Percentiles rank a stretch among this genome's conserved stretches.
Evolutionary conservation across 2,329 filamentous ascomycete genomes (phyloP).

Genomic region (Dactylellina cionopaga): DNA sequence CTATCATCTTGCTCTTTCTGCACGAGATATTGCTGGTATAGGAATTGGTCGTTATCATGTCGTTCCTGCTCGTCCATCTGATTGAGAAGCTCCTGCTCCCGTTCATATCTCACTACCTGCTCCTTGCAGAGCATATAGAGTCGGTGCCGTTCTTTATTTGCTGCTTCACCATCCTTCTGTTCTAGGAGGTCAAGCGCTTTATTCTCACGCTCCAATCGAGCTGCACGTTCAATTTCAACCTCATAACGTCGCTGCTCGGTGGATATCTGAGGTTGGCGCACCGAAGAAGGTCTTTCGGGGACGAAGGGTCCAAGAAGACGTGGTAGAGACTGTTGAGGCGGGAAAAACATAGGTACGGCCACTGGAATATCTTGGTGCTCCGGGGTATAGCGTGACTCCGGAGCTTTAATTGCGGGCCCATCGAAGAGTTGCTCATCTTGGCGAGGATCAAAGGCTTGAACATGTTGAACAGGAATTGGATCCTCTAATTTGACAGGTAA

Average conservation of each 20-base stretch:
- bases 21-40: constrained; percentile 47
- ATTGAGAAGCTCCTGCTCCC: constrained; percentile 18
- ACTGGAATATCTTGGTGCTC: not conserved
- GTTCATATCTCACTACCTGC: constrained; percentile 44
- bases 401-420: not conserved
- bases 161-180: constrained; percentile 34
- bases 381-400: not conserved
- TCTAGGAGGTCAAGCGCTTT: constrained; percentile 35
- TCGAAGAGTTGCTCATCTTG: not conserved
- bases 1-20: constrained; percentile 47
- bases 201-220: constrained; percentile 35
- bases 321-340: not conserved
- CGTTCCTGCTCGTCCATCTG: constrained; percentile 39
- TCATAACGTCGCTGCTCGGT: constrained; percentile 40
- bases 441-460: not conserved
- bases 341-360: too few species aligned
- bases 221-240: constrained; percentile 39
- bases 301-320: not conserved
- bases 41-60: constrained; percentile 25
- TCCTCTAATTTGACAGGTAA: too few species aligned
- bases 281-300: not conserved
- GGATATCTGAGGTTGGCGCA: not conserved
- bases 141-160: constrained; percentile 31
- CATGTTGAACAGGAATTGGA: too few species aligned
- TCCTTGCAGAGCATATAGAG: constrained; percentile 44